Conservation (phyloP, 2,329 filamentous ascomycete genomes). For the Ceratocystis cacaofunesta region DNA sequence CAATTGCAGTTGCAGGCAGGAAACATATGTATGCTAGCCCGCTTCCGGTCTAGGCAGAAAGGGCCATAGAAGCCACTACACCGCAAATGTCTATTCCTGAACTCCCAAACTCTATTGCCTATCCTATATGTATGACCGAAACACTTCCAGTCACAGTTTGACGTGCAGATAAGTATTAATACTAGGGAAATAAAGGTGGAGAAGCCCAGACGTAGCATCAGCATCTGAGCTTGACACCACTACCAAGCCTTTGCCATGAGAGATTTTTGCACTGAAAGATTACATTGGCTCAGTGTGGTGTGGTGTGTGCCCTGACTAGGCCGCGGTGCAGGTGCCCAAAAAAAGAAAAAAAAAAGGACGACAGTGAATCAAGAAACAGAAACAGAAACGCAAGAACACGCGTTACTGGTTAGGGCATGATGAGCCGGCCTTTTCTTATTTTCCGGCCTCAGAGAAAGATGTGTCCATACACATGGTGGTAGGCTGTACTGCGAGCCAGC, state of each 20-base stretch:
- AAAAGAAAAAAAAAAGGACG: not conserved
- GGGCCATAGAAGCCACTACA: no score
- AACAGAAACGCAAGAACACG: conserved; percentile 1
- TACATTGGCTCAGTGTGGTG: no score
- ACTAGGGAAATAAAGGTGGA: not conserved
- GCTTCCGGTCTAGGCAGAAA: not conserved
- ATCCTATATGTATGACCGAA: not conserved
- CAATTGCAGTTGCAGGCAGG: not conserved
- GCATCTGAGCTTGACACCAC: not conserved
- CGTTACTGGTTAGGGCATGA: not conserved
- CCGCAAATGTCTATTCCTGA: no score
- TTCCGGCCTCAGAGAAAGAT: not conserved
- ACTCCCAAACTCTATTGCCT: not conserved
- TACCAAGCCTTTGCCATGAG: not conserved
- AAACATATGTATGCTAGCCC: not conserved
- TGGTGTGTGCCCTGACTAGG: not conserved
- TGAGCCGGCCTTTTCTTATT: not conserved
- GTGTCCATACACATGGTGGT: not conserved
- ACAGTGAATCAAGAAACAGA: not conserved
- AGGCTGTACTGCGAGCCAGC: not conserved
- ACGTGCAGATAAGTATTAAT: not conserved
- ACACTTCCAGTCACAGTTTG: not conserved
- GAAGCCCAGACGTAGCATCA: not conserved
- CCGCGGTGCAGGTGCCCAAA: not conserved
- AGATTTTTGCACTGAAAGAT: not conserved